phyloP scores from a whole-genome alignment of 352 stramenopile genomes.

The Albugo candida region DNA sequence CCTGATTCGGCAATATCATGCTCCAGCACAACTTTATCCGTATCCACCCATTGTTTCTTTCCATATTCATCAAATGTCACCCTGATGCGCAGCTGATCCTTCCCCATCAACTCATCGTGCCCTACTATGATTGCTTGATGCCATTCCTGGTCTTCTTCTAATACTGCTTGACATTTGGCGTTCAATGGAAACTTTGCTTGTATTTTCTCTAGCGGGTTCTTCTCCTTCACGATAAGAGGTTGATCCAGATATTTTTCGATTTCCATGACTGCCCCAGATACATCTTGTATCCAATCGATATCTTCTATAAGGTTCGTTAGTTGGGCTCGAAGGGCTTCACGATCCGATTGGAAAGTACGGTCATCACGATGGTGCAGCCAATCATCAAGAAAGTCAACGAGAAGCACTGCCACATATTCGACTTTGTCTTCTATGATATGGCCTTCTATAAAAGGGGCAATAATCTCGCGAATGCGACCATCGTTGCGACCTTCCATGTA shows the following conservation, averaged over 20 bases:
- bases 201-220: background rate
- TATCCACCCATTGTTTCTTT: conserved; percentile 33
- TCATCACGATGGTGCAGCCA: too few species aligned
- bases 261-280: background rate
- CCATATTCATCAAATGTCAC: conserved; percentile 67
- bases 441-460: too few species aligned
- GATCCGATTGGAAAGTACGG: conserved; percentile 6
- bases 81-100: conserved; percentile 18
- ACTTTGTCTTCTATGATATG: conserved; percentile 19
- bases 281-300: conserved; percentile 3
- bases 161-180: conserved; percentile 37
- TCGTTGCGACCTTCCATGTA: too few species aligned
- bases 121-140: conserved; percentile 34
- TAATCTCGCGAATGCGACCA: too few species aligned
- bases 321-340: conserved; percentile 5
- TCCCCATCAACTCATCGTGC: conserved; percentile 8
- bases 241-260: background rate
- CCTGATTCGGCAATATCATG: conserved; percentile 34
- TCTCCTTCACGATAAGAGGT: background rate
- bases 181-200: conserved; percentile 23
- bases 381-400: conserved; percentile 28
- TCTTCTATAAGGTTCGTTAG: conserved; percentile 26
- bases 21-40: conserved; percentile 44
- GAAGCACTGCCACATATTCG: conserved; percentile 42
- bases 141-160: conserved; percentile 54